Evolutionary conservation across 2,329 filamentous ascomycete genomes (phyloP).

Genomic region (Teratosphaeria zuluensis): DNA sequence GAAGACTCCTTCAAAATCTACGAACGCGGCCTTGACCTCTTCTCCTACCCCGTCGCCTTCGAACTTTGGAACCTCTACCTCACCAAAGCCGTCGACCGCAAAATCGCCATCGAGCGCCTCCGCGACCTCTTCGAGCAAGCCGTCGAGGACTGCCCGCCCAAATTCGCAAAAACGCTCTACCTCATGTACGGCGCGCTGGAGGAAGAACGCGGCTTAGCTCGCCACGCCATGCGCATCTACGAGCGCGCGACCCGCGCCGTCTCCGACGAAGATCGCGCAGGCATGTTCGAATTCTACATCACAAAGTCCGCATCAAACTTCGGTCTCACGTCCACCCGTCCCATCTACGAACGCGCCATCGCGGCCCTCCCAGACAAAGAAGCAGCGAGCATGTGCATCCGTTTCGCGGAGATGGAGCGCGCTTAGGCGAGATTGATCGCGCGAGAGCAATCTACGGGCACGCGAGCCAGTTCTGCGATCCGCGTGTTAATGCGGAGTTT

Average conservation of each 20-base stretch:
- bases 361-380: conserved; percentile 85
- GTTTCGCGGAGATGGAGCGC: conserved; percentile 96
- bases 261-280: conserved; percentile 82
- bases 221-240: conserved; percentile 98
- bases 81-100: conserved; percentile 91
- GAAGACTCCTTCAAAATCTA: conserved; percentile 98
- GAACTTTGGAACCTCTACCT: conserved; percentile 98
- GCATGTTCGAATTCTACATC: conserved; percentile 99
- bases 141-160: conserved; percentile 85
- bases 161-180: conserved; percentile 91
- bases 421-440: conserved; percentile 86
- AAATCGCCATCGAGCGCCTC: conserved; percentile 87
- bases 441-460: conserved; percentile 94
- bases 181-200: conserved; percentile 98
- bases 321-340: conserved; percentile 82
- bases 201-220: conserved; percentile 85
- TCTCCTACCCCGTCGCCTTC: conserved; percentile 95
- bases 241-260: conserved; percentile 93
- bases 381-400: conserved; percentile 95
- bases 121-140: conserved; percentile 96
- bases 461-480: conserved; percentile 94
- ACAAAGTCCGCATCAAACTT: conserved; percentile 98
- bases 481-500: conserved; percentile 70
- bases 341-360: conserved; percentile 95
- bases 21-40: conserved; percentile 92